Evolutionary conservation across 1,284 basidiomycete genomes (phyloP), one percentile per base, ranked within the genome.

Genomic region (Microbotryomycetes sp.): DNA sequence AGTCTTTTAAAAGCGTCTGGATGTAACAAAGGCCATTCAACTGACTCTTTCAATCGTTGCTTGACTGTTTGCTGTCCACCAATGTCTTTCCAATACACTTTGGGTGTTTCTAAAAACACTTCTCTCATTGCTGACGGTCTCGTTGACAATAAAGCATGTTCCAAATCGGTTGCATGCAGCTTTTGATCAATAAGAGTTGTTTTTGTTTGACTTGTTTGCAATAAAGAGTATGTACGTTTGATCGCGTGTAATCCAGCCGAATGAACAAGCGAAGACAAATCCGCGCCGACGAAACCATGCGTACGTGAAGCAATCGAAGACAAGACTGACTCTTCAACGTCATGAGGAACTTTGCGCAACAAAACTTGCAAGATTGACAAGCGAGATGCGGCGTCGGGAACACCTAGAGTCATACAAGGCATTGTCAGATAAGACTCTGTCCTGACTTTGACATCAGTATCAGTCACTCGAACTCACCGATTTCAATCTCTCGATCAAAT

Each of bases 271-370:
- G 92, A 89, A 50, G 86, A 85, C 31, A 99, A 81, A 75, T 99
- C 96, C 2, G 96, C 96, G 7, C 96, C 96, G 53, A 98, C 96
- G 73, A 94, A 98, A 0, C 96, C 96, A 70, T 99, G 92, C 1
- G 93, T 92, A 28, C 85, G 83, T 16, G 82, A 79, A 0, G 93
- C 88, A 16, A 97, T 76, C 0, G 80, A 71, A 25, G 80, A 77
- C 2, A 97, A 81, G 3, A 89, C 84, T 0, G 80, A 78, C 1
- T 77, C 72, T 0, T 82, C 75, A 54, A 97, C 81, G 2, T 79
- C 75, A 72, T 97, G 85, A 0, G 96, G 94, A 5, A 88, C 88
- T 66, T 86, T 86, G 14, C 82, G 73, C 0, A 97, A 82, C 22
- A 97, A 79, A 47, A 96, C 89, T 22, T 84, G 79, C 32, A 98